Conservation (phyloP, 2,329 filamentous ascomycete genomes). For the Didymella pinodella region DNA sequence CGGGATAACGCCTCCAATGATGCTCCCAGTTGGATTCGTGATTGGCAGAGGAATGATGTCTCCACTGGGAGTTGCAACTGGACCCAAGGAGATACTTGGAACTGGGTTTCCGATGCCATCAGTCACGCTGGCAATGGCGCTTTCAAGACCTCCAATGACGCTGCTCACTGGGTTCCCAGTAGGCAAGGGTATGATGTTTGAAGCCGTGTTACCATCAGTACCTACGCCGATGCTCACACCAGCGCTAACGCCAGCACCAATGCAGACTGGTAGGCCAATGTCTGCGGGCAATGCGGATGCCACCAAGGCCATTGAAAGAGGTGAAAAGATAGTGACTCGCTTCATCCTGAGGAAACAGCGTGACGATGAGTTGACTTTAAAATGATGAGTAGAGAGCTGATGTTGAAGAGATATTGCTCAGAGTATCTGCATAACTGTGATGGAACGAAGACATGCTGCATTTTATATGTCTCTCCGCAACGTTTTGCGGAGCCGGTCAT, state of each 20-base stretch:
- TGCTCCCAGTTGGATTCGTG: background rate
- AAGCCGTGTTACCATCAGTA: background rate
- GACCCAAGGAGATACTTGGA: background rate
- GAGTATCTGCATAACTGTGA: background rate
- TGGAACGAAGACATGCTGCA: background rate
- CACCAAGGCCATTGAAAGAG: background rate
- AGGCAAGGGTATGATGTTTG: background rate
- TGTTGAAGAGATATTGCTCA: background rate
- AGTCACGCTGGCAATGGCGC: background rate
- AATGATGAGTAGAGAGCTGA: background rate
- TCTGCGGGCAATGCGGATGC: background rate
- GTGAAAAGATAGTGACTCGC: background rate
- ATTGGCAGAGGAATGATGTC: background rate
- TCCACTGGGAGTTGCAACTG: background rate
- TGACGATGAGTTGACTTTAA: background rate
- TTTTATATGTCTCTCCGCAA: background rate
- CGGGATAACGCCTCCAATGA: background rate
- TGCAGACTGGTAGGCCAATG: background rate
- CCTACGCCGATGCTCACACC: background rate
- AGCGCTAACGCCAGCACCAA: background rate
- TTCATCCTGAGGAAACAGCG: background rate
- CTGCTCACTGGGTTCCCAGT: background rate
- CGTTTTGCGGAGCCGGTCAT: background rate
- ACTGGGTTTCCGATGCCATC: background rate
- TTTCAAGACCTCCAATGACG: background rate